Conservation (phyloP, 306 rosid species). For the Gynostemma pentaphyllum region DNA sequence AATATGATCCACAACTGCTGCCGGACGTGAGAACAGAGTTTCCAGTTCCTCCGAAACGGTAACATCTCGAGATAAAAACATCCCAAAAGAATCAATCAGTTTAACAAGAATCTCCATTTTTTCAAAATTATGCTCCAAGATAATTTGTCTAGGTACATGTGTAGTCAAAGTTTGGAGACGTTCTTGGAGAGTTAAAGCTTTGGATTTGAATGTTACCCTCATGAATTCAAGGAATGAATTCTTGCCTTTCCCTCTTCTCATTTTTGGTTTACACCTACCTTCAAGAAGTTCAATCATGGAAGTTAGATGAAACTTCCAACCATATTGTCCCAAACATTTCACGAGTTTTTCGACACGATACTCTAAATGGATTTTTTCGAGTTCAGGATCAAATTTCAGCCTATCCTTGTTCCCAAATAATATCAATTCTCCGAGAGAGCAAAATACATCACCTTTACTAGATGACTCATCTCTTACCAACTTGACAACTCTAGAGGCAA, state of each 20-base stretch:
- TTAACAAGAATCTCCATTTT: slow-evolving; percentile 17
- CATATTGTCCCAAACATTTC: slow-evolving; percentile 35
- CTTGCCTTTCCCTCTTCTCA: background rate
- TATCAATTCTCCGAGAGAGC: slow-evolving; percentile 43
- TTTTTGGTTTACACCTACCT: too few species aligned
- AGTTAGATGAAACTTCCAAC: slow-evolving; percentile 38
- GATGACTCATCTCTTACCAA: slow-evolving; percentile 29
- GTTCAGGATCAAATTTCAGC: slow-evolving; percentile 37
- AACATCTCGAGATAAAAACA: slow-evolving; percentile 20
- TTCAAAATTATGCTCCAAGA: slow-evolving; percentile 21
- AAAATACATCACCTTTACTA: too few species aligned
- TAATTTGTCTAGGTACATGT: slow-evolving; percentile 34
- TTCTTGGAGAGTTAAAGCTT: slow-evolving; percentile 15
- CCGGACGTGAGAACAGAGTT: slow-evolving; percentile 23
- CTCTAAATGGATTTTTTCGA: slow-evolving; percentile 44
- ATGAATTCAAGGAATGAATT: slow-evolving; percentile 38
- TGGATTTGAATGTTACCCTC: slow-evolving; percentile 24
- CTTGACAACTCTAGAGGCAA: slow-evolving; percentile 38
- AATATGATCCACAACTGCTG: slow-evolving; percentile 2
- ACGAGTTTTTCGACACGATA: slow-evolving; percentile 35
- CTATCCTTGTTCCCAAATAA: slow-evolving; percentile 54
- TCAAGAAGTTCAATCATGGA: slow-evolving; percentile 48
- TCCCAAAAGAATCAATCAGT: slow-evolving; percentile 26
- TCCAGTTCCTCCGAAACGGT: slow-evolving; percentile 23
- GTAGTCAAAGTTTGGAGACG: slow-evolving; percentile 31